Evolutionary conservation across 768 basidiomycete species (phyloP), one percentile per base, ranked within the genome.

Genomic region (Lentinula aciculospora): DNA sequence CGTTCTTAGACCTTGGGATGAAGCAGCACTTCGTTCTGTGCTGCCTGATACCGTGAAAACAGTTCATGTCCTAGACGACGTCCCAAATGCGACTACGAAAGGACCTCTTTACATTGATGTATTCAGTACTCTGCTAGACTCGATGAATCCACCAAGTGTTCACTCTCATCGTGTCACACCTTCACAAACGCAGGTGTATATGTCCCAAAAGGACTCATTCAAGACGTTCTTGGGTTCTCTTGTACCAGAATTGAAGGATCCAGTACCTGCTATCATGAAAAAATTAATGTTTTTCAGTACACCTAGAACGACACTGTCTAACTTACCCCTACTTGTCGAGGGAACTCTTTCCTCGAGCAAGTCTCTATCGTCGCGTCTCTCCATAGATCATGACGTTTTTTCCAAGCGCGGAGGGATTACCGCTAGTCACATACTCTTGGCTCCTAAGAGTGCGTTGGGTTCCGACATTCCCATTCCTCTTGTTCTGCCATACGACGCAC

Each of bases 1-100:
- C 61, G 85, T 92, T n/a, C 76, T 92, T 53, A 83, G 89, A 47
- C 90, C 94, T 23, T 94, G 94, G 94, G 76, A 82, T 64, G 83
- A 85, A 59, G 73, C 76, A 19, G 79, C 81, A n/a, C 76, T 96
- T 59, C 78, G 76, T 61, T 68, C 66, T 13, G 69, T 79, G 25
- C 66, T 95, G 32, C 93, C 93, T 5, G 53, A 75, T 5, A 80
- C 80, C 15, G 85, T 76, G 21, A 77, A 73, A 64, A 72, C 70
- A 25, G 73, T 95, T 6, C 79, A 91, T 64, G 87, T 95, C 58
- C 71, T 93, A 27, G 90, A 92, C 60, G 92, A 95, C 61, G 88
- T 90, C 10, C 81, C 86, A 2, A 78, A 80, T 47, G 70, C 80
- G 36, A 74, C 78, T 25, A 76, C 82, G 1, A 83, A 84, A 63